Conservation (phyloP, 2,329 filamentous ascomycete genomes). For the Thermothelomyces thermophilus region DNA sequence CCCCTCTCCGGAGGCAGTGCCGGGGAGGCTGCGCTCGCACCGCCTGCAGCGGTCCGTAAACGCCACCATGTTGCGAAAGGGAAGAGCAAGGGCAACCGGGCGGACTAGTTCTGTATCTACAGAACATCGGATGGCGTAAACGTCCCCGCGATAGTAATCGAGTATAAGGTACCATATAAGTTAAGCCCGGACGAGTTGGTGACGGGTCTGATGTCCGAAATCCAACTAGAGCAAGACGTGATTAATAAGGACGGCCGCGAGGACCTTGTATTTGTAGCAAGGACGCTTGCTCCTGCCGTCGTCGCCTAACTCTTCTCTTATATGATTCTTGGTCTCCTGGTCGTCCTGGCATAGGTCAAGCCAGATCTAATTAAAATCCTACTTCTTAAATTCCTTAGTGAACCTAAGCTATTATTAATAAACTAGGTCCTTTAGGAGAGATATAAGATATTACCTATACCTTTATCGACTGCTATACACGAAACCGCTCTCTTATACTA, state of each 20-base stretch:
- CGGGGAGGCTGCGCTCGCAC: conserved; percentile 5
- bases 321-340: too few relatives aligned
- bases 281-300: conserved; percentile 31
- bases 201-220: conserved; percentile 30
- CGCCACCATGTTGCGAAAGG: conserved; percentile 16
- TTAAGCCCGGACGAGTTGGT: conserved; percentile 29
- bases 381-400: too few relatives aligned
- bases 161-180: conserved; percentile 36
- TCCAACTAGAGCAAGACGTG: conserved; percentile 30
- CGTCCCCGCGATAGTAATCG: conserved; percentile 28
- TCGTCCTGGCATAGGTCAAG: too few relatives aligned
- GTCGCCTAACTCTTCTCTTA: conserved; percentile 37
- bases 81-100: conserved; percentile 27
- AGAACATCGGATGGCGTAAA: conserved; percentile 20
- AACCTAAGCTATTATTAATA: too few relatives aligned
- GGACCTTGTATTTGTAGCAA: conserved; percentile 28
- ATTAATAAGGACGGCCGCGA: conserved; percentile 31
- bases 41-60: conserved; percentile 7
- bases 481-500: too few relatives aligned
- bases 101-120: conserved; percentile 31
- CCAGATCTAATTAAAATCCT: too few relatives aligned
- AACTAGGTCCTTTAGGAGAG: too few relatives aligned
- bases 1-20: conserved; percentile 15
- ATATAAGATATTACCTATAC: too few relatives aligned
- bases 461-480: too few relatives aligned